phyloP scores from a whole-genome alignment of 2,329 filamentous ascomycete species.

The Ascochyta viciae-villosae region DNA sequence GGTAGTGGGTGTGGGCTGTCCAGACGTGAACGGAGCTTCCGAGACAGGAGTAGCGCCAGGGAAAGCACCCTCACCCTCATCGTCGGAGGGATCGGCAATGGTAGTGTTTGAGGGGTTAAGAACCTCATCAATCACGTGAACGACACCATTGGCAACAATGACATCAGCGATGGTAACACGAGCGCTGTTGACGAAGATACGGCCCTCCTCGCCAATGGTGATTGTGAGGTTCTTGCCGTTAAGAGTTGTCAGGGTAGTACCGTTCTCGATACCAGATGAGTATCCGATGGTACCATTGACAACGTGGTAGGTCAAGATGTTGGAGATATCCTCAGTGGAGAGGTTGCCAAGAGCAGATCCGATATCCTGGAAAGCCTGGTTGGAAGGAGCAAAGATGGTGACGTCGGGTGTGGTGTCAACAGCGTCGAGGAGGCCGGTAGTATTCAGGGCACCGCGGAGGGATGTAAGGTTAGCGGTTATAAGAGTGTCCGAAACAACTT shows the following conservation, averaged over 20 bases:
- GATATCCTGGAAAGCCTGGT: constrained; percentile 65
- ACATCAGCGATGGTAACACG: constrained; percentile 52
- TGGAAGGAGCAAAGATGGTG: constrained; percentile 70
- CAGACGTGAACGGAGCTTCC: constrained; percentile 63
- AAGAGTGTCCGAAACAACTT: constrained; percentile 39
- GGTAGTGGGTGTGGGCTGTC: constrained; percentile 57
- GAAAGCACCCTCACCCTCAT: constrained; percentile 62
- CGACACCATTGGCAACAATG: constrained; percentile 55
- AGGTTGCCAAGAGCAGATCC: constrained; percentile 60
- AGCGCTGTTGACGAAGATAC: constrained; percentile 55
- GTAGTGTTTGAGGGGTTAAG: constrained; percentile 61
- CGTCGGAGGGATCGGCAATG: constrained; percentile 52
- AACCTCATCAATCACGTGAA: constrained; percentile 64
- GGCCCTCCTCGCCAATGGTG: constrained; percentile 41
- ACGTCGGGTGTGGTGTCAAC: constrained; percentile 57
- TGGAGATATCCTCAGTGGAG: constrained; percentile 55
- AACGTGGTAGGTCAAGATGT: constrained; percentile 70
- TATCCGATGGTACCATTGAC: constrained; percentile 64
- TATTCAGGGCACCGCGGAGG: constrained; percentile 51
- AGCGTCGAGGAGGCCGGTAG: constrained; percentile 49
- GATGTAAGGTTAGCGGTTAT: constrained; percentile 47
- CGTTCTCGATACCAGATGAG: constrained; percentile 54
- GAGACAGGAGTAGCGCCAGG: constrained; percentile 57
- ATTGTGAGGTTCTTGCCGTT: constrained; percentile 51
- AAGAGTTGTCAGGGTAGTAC: constrained; percentile 47